phyloP scores from a whole-genome alignment of 2,329 filamentous ascomycete genomes.

The Byssoonygena ceratinophila region DNA sequence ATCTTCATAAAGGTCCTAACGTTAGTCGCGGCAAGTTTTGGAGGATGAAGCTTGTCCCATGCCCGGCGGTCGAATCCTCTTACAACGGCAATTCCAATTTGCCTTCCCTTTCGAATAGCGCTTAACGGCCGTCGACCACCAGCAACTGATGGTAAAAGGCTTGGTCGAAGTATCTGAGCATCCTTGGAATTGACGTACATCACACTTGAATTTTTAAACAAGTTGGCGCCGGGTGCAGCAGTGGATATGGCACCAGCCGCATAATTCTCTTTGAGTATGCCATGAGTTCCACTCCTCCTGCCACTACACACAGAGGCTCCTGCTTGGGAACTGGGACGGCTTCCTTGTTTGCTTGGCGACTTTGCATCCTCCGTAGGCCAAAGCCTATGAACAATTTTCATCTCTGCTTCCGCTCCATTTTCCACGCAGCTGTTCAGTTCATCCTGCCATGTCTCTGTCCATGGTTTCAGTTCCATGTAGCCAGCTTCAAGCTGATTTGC shows the following conservation, averaged over 20 bases:
- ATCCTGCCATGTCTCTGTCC: slow-evolving; percentile 86
- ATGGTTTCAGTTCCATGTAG: slow-evolving; percentile 73
- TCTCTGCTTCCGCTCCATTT: slow-evolving; percentile 78
- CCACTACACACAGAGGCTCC: not conserved
- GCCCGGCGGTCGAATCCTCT: slow-evolving; percentile 70
- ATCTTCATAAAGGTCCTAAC: slow-evolving; percentile 35
- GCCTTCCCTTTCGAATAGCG: slow-evolving; percentile 72
- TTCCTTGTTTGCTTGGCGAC: not conserved
- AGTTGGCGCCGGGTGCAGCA: slow-evolving; percentile 31
- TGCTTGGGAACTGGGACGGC: not conserved
- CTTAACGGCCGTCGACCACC: slow-evolving; percentile 70
- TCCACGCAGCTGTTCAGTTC: slow-evolving; percentile 84
- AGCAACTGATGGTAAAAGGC: slow-evolving; percentile 70
- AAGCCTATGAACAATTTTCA: slow-evolving; percentile 74
- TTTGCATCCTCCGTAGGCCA: slow-evolving; percentile 53
- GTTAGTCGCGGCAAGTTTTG: slow-evolving; percentile 34
- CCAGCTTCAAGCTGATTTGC: slow-evolving; percentile 90
- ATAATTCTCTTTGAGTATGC: slow-evolving; percentile 30
- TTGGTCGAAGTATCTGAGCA: slow-evolving; percentile 80
- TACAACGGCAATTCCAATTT: slow-evolving; percentile 76
- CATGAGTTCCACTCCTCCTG: not conserved
- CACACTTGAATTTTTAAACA: slow-evolving; percentile 67
- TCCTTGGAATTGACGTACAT: slow-evolving; percentile 69
- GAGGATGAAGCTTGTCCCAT: slow-evolving; percentile 65
- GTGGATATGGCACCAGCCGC: slow-evolving; percentile 30